Percentiles rank a stretch among this genome's conserved stretches.
phyloP scores from a whole-genome alignment of 306 rosid species.

The Abrus pulchellus region DNA sequence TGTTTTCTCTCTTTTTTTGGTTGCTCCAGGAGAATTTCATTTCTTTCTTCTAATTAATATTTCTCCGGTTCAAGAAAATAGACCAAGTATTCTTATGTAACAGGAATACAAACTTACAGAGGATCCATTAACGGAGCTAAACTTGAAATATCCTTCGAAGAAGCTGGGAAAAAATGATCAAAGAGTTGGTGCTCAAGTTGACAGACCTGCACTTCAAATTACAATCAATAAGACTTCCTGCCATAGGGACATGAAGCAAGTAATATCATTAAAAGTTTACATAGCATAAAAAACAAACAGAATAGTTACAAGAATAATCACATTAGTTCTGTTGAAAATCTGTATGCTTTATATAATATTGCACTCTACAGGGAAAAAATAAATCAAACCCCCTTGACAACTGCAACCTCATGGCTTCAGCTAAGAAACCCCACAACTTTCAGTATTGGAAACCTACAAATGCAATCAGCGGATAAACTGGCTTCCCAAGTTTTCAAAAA shows the following conservation, averaged over 20 bases:
- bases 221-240: slow-evolving; percentile 43
- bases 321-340: slow-evolving; percentile 35
- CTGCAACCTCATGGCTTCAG: neutral
- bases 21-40: slow-evolving; percentile 9
- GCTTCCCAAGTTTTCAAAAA: neutral
- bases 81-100: slow-evolving; percentile 19
- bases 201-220: slow-evolving; percentile 78
- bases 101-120: slow-evolving; percentile 71
- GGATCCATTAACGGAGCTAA: slow-evolving; percentile 97
- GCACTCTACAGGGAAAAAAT: neutral
- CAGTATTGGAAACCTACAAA: slow-evolving; percentile 1
- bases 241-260: slow-evolving; percentile 32
- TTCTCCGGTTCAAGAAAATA: slow-evolving; percentile 43
- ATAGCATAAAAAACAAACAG: slow-evolving; percentile 25
- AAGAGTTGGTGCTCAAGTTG: slow-evolving; percentile 98
- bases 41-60: slow-evolving; percentile 26
- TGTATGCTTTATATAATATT: slow-evolving; percentile 24
- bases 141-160: slow-evolving; percentile 87
- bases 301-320: slow-evolving; percentile 5
- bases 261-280: slow-evolving; percentile 33
- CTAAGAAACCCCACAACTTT: slow-evolving; percentile 6
- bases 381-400: slow-evolving; percentile 1
- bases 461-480: neutral
- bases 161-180: slow-evolving; percentile 93
- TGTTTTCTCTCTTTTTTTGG: neutral